Evolutionary conservation across 257 asterid species (phyloP).

Genomic region (Ocimum tenuiflorum): DNA sequence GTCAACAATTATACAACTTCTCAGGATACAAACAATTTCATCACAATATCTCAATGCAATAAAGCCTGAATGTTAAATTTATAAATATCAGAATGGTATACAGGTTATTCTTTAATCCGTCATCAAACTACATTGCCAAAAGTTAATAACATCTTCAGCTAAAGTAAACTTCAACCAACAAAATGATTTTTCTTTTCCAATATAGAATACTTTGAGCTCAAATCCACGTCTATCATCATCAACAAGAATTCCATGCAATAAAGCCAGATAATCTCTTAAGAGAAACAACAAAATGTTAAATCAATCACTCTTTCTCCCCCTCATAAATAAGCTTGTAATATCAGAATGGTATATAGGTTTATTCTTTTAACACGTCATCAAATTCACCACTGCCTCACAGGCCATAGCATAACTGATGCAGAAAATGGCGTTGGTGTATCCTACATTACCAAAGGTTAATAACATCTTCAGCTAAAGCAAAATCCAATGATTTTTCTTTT

Average conservation of each 20-base stretch:
- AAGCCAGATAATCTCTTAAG: neutral
- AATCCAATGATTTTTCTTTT: neutral
- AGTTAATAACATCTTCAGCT: neutral
- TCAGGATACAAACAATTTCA: neutral
- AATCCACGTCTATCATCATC: slow-evolving; percentile 6
- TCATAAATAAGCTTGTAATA: neutral
- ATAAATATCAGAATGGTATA: neutral
- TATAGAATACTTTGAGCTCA: neutral
- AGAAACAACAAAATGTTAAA: neutral
- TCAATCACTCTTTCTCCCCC: neutral
- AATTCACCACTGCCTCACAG: neutral
- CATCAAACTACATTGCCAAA: neutral
- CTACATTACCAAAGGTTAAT: neutral
- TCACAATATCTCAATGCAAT: neutral
- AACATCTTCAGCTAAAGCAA: neutral
- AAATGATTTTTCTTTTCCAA: neutral
- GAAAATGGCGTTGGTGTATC: neutral
- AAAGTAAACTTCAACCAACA: neutral
- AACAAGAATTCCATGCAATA: too few relatives aligned
- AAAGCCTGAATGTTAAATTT: too few relatives aligned
- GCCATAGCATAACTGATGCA: neutral
- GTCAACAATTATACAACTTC: slow-evolving; percentile 8
- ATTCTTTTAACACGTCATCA: neutral
- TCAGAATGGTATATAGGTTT: neutral
- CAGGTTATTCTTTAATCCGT: neutral